Evolutionary conservation across 441 rosid species (phyloP).

Genomic region (Raphanus hybrid): DNA sequence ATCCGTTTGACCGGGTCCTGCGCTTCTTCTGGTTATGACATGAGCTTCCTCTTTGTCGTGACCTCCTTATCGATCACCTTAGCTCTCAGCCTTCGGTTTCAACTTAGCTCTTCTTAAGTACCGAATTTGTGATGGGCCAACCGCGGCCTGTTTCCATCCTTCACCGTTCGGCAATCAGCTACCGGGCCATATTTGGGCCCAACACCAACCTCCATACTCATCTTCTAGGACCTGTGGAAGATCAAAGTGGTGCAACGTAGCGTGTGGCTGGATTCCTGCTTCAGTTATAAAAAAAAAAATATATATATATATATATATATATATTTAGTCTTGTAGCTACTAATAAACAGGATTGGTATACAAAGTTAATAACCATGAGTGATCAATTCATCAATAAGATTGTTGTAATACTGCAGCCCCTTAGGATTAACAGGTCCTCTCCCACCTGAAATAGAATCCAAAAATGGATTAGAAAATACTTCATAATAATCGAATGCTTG

Average conservation of each 20-base stretch:
- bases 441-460: conserved; percentile 21
- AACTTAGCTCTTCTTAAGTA: too few relatives aligned
- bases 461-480: not conserved
- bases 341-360: not conserved
- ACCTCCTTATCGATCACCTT: too few relatives aligned
- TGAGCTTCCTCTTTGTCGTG: too few relatives aligned
- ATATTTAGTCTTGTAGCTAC: not conserved
- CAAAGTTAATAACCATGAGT: conserved; percentile 25
- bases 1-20: too few relatives aligned
- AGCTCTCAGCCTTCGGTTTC: too few relatives aligned
- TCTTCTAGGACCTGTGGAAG: conserved; percentile 35
- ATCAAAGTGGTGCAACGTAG: conserved; percentile 35
- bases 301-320: not conserved
- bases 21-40: too few relatives aligned
- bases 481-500: not conserved
- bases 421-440: conserved; percentile 28
- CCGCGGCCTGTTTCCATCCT: too few relatives aligned
- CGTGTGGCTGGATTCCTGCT: conserved; percentile 36
- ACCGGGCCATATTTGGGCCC: too few relatives aligned
- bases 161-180: too few relatives aligned
- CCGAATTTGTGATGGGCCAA: too few relatives aligned
- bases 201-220: conserved; percentile 41
- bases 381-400: conserved; percentile 29
- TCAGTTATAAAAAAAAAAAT: not conserved
- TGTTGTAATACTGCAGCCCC: conserved; percentile 33